phyloP scores from a whole-genome alignment of 2,329 filamentous ascomycete species.

The Aureobasidium mangrovei region DNA sequence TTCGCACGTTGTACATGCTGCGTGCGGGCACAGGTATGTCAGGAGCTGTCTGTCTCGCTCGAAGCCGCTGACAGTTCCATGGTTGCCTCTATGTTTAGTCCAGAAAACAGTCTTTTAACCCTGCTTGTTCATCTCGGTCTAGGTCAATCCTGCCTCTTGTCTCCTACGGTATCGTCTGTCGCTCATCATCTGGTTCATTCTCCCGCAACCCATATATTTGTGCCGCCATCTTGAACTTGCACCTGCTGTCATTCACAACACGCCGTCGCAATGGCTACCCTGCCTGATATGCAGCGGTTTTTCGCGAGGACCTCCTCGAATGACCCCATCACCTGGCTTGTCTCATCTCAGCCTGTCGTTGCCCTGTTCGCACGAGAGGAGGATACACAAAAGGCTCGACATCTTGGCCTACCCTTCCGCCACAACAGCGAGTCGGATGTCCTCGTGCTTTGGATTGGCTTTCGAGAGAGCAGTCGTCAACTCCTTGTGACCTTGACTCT shows the following conservation, averaged over 20 bases:
- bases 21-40: constrained; percentile 3
- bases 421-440: neutral
- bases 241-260: neutral
- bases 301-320: neutral
- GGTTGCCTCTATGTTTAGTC: neutral
- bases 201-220: neutral
- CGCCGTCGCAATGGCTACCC: neutral
- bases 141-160: neutral
- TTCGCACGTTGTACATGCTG: constrained; percentile 3
- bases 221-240: neutral
- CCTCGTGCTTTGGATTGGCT: neutral
- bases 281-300: neutral
- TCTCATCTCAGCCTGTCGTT: constrained; percentile 6
- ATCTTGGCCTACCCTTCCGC: neutral
- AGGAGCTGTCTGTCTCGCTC: neutral
- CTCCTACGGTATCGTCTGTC: neutral
- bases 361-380: neutral
- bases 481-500: constrained; percentile 2
- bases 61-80: neutral
- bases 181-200: neutral
- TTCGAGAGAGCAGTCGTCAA: neutral
- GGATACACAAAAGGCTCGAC: neutral
- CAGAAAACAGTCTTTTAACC: neutral
- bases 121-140: neutral
- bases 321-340: neutral